phyloP scores from a whole-genome alignment of 2,329 filamentous ascomycete species.

The Chaetothyriales sp. region DNA sequence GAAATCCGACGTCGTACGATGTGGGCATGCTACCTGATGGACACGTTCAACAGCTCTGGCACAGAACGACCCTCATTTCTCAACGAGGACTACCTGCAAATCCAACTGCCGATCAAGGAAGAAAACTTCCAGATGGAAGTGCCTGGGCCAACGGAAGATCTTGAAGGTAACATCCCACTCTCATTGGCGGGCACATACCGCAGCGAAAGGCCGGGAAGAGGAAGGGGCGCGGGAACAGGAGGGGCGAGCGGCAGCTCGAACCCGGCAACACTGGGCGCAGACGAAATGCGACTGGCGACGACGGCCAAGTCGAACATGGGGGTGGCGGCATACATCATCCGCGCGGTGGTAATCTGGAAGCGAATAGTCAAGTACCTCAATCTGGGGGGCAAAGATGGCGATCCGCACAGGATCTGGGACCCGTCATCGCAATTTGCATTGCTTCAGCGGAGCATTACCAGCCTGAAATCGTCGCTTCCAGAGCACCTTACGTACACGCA shows the following conservation, averaged over 20 bases:
- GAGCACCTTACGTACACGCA: slow-evolving; percentile 56
- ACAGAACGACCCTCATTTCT: slow-evolving; percentile 86
- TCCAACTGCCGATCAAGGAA: slow-evolving; percentile 84
- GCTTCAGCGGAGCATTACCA: slow-evolving; percentile 57
- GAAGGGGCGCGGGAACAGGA: background rate
- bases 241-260: background rate
- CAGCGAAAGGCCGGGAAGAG: background rate
- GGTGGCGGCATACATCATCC: slow-evolving; percentile 78
- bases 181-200: background rate
- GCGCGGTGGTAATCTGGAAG: slow-evolving; percentile 77
- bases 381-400: slow-evolving; percentile 69
- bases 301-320: slow-evolving; percentile 67
- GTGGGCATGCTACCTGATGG: slow-evolving; percentile 98
- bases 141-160: slow-evolving; percentile 69
- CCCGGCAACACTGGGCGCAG: background rate
- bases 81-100: slow-evolving; percentile 73
- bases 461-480: slow-evolving; percentile 57
- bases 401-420: slow-evolving; percentile 67
- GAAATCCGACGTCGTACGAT: slow-evolving; percentile 88
- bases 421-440: slow-evolving; percentile 60
- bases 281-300: slow-evolving; percentile 1
- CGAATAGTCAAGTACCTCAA: slow-evolving; percentile 81
- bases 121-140: slow-evolving; percentile 83
- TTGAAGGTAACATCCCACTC: slow-evolving; percentile 54
- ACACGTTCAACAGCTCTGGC: slow-evolving; percentile 91